Percentiles rank a stretch among this genome's conserved stretches.
Evolutionary conservation across 2,329 filamentous ascomycete species (phyloP).

Genomic region (Diplodia scrobiculata): DNA sequence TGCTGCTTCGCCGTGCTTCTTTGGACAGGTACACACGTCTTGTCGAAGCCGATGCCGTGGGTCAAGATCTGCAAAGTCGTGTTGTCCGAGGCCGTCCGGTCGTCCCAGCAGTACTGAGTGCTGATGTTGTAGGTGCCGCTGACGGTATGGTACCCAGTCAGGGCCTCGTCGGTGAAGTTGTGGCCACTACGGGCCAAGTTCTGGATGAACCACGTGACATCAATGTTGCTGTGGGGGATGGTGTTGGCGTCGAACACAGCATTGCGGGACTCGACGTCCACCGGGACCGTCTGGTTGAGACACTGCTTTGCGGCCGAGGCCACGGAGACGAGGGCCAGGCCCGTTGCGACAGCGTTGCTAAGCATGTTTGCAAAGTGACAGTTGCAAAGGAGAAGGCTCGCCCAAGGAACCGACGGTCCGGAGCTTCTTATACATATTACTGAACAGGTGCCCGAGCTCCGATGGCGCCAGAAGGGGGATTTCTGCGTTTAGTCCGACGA

Average conservation of each 20-base stretch:
- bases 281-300: constrained; percentile 25
- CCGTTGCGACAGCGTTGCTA: not conserved
- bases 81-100: constrained; percentile 40
- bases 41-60: constrained; percentile 60
- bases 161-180: constrained; percentile 52
- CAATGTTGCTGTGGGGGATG: constrained; percentile 49
- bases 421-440: constrained; percentile 9
- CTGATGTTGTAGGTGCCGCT: constrained; percentile 60
- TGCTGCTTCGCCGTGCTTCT: not conserved
- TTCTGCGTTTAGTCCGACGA: not conserved
- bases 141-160: constrained; percentile 56
- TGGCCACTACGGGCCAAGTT: constrained; percentile 53
- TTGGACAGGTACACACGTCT: constrained; percentile 41
- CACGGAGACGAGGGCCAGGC: constrained; percentile 14
- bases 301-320: constrained; percentile 26
- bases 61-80: constrained; percentile 53
- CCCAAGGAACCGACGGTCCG: no score
- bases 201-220: constrained; percentile 60
- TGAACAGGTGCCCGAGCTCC: not conserved
- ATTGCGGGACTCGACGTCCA: constrained; percentile 23
- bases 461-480: not conserved
- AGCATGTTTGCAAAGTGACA: constrained; percentile 2
- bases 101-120: constrained; percentile 63
- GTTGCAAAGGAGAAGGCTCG: not conserved
- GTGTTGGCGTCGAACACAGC: not conserved